These are phyloP conservation scores for Penicillium coprophilum DNA, from an alignment of 495 filamentous ascomycete species.

Conservation along the genomic window DNA sequence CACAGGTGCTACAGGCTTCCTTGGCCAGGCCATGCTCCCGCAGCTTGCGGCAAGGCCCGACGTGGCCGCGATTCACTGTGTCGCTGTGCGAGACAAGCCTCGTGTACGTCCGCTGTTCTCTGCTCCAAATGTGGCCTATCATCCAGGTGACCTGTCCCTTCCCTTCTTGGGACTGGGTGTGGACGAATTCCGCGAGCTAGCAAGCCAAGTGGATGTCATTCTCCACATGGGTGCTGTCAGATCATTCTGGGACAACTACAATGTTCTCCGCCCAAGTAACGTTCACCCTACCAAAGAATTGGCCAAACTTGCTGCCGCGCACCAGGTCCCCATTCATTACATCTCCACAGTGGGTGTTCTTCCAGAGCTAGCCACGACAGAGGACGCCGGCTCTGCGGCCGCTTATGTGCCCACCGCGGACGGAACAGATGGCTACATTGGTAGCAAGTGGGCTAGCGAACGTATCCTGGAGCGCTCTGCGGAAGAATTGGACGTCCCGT, in stretches of 20 bases:
- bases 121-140: neutral
- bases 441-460: slow-evolving; percentile 51
- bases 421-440: slow-evolving; percentile 42
- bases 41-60: neutral
- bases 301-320: slow-evolving; percentile 24
- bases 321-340: slow-evolving; percentile 43
- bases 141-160: slow-evolving; percentile 34
- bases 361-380: neutral
- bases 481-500: slow-evolving; percentile 20
- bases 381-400: slow-evolving; percentile 13
- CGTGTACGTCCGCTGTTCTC: too few relatives aligned
- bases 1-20: slow-evolving; percentile 23
- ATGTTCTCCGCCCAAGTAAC: slow-evolving; percentile 34
- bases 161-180: slow-evolving; percentile 35
- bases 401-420: slow-evolving; percentile 17
- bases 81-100: slow-evolving; percentile 11
- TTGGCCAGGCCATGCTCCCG: slow-evolving; percentile 13
- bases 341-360: slow-evolving; percentile 36
- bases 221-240: slow-evolving; percentile 47
- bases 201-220: slow-evolving; percentile 32
- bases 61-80: slow-evolving; percentile 11
- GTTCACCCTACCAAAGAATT: slow-evolving; percentile 38
- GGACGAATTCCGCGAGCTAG: slow-evolving; percentile 20
- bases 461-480: slow-evolving; percentile 34
- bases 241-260: slow-evolving; percentile 45